A percentile compares a stretch with the other conserved stretches of the same genome.
These are phyloP conservation scores for Venturia pyrina DNA, from an alignment of 2,329 filamentous ascomycete species.

Conservation along the genomic window DNA sequence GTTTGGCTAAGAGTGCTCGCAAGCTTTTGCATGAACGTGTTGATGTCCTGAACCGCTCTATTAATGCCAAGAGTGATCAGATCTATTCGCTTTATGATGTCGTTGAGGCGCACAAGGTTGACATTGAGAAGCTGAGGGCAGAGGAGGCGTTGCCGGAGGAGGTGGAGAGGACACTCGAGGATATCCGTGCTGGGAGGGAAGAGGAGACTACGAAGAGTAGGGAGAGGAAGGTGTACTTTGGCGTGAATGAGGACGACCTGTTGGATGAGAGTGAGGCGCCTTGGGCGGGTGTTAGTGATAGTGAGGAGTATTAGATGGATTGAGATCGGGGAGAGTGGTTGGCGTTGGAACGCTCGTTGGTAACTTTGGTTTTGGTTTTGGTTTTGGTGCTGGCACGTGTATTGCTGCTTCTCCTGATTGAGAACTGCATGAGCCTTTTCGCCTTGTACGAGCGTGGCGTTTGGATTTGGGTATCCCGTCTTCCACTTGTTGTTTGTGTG, in stretches of 20 bases:
- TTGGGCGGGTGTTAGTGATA: slow-evolving; percentile 12
- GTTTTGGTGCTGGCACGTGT: neutral
- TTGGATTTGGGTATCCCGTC: neutral
- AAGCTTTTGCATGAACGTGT: slow-evolving; percentile 52
- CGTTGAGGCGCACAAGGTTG: slow-evolving; percentile 62
- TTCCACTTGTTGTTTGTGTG: neutral
- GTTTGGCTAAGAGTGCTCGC: slow-evolving; percentile 54
- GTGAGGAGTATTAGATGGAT: neutral
- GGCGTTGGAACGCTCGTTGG: neutral
- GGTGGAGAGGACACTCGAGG: slow-evolving; percentile 10
- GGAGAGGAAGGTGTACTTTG: slow-evolving; percentile 4
- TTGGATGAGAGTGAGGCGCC: neutral
- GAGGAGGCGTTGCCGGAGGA: slow-evolving; percentile 19
- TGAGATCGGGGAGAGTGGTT: neutral
- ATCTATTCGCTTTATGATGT: slow-evolving; percentile 80
- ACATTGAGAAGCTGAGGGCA: slow-evolving; percentile 29
- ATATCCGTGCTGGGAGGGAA: slow-evolving; percentile 1
- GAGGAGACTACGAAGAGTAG: neutral
- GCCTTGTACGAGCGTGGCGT: neutral
- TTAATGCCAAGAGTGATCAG: slow-evolving; percentile 67
- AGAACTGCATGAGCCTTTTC: neutral
- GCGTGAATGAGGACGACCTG: neutral
- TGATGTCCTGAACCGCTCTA: slow-evolving; percentile 48
- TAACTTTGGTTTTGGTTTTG: neutral
- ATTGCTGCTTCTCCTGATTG: neutral